Evolutionary conservation across 257 asterid species (phyloP), one percentile per base, ranked within the genome.

Genomic region (Henckelia pumila): DNA sequence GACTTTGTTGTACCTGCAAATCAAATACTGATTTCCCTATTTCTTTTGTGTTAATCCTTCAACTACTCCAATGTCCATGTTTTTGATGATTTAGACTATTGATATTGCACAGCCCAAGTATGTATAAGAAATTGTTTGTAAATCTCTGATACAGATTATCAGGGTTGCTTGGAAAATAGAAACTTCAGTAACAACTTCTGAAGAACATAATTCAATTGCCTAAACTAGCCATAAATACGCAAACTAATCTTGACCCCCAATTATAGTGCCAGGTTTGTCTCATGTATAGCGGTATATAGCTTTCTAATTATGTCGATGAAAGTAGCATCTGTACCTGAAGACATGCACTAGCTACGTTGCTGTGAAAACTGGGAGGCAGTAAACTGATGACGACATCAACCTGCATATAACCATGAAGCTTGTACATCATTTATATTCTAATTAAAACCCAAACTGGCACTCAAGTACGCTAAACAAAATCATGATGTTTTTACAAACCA

Each of bases 351-450:
- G 96, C 99, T 77, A 93, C 71, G 50, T 53, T 79, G 76, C 66
- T 76, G 80, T 93, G 99, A 76, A 86, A 90, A 80, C 90, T 88
- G 29, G 97, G 87, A 64, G 99, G 99, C 69, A 93, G 86, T 78
- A 93, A 84, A 71, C 99, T 93, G 82, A 93, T 85, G 49, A 93
- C 97, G 32, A 93, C 87, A 66, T 93, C 92, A 75, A 80, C 96
- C 99, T 93, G 91, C 79, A 78, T 25, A 71, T 24, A 40, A 61
- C 49, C 63, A 65, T 66, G 57, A 73, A 69, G 67, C 30, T 33
- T 16, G 40, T 59, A 47, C 6, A 44, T 26, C 72, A 35, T 59
- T 68, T 11, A 44, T 24, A 20, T 63, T 63, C 67, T 65, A 33
- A 72, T 57, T 9, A 56, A 44, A 55, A 63, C 25, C 22, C 11